Percentiles rank a stretch among this genome's conserved stretches.
Evolutionary conservation across 139 green algal species (phyloP).

Genomic region (Asterochloris sp.): DNA sequence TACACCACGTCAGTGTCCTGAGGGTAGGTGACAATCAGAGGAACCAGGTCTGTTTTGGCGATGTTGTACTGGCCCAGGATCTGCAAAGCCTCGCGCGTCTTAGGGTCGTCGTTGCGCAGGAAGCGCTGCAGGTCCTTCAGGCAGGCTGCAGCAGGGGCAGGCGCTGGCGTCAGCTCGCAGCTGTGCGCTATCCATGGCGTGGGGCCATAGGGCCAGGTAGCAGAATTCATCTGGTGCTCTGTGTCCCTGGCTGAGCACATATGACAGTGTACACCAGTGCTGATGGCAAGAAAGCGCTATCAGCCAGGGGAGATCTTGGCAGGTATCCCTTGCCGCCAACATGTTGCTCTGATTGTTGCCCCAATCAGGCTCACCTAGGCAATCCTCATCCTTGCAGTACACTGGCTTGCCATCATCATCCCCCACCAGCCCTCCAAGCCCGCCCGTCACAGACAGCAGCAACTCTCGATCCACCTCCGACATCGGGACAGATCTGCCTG

Average conservation of each 20-base stretch:
- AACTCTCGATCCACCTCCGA: constrained; percentile 60
- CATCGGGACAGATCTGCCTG: background rate
- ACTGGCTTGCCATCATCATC: constrained; percentile 26
- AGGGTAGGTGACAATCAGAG: constrained; percentile 75
- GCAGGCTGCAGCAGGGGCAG: constrained; percentile 53
- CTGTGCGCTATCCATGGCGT: background rate
- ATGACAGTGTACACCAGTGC: too few relatives aligned
- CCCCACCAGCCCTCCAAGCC: constrained; percentile 54
- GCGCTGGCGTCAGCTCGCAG: background rate
- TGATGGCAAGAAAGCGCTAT: background rate
- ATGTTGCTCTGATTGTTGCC: background rate
- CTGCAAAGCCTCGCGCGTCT: constrained; percentile 71
- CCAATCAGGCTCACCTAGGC: constrained; percentile 45
- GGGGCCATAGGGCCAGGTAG: background rate
- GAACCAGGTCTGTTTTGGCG: constrained; percentile 69
- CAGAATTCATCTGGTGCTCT: background rate
- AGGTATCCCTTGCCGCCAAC: too few relatives aligned
- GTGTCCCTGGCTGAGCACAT: too few relatives aligned
- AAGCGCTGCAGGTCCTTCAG: constrained; percentile 89
- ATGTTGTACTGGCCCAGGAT: constrained; percentile 69
- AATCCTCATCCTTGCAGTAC: constrained; percentile 73
- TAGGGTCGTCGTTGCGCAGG: constrained; percentile 77
- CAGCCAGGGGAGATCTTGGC: too few relatives aligned
- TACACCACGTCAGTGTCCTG: constrained; percentile 73
- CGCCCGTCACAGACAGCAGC: constrained; percentile 71